A percentile compares a stretch with the other conserved stretches of the same genome.
Evolutionary conservation across 2,329 filamentous ascomycete species (phyloP).

Genomic region (Knufia fluminis): DNA sequence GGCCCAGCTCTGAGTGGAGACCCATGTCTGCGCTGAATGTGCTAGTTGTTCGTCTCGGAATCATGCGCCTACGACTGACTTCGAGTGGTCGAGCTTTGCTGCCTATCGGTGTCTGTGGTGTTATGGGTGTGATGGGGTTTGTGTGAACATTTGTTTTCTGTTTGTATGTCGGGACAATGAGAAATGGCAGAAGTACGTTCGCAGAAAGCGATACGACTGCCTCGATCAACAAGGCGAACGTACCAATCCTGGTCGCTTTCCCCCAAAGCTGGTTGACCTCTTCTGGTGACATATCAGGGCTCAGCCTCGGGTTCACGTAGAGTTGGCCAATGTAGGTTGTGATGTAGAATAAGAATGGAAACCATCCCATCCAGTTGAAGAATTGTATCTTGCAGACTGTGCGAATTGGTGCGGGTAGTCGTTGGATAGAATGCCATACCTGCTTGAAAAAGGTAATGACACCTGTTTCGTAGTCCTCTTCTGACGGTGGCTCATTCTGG

Average conservation of each 20-base stretch:
- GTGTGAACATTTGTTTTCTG: neutral
- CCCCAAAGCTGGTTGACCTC: slow-evolving; percentile 77
- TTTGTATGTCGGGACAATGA: slow-evolving; percentile 70
- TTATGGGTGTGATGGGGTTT: slow-evolving; percentile 5
- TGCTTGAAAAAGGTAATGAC: slow-evolving; percentile 69
- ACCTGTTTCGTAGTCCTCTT: slow-evolving; percentile 49
- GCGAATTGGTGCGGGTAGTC: slow-evolving; percentile 70
- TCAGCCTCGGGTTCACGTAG: slow-evolving; percentile 74
- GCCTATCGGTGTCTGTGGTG: neutral
- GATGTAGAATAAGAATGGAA: slow-evolving; percentile 90
- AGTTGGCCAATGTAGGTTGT: slow-evolving; percentile 91
- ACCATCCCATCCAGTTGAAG: slow-evolving; percentile 90
- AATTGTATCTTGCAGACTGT: slow-evolving; percentile 76
- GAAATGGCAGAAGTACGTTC: slow-evolving; percentile 75
- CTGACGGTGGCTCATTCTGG: slow-evolving; percentile 55
- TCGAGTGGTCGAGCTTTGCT: neutral
- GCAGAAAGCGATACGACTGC: slow-evolving; percentile 73
- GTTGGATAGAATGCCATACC: slow-evolving; percentile 65
- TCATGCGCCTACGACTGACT: neutral
- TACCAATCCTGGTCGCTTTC: slow-evolving; percentile 74
- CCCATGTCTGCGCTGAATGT: neutral
- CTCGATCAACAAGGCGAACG: slow-evolving; percentile 81
- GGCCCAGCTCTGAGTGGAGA: slow-evolving; percentile 4
- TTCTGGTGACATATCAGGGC: slow-evolving; percentile 63
- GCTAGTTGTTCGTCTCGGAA: neutral